These are phyloP conservation scores for Pseudoneurospora amorphoporcata DNA, from an alignment of 495 filamentous ascomycete species.

Conservation along the genomic window DNA sequence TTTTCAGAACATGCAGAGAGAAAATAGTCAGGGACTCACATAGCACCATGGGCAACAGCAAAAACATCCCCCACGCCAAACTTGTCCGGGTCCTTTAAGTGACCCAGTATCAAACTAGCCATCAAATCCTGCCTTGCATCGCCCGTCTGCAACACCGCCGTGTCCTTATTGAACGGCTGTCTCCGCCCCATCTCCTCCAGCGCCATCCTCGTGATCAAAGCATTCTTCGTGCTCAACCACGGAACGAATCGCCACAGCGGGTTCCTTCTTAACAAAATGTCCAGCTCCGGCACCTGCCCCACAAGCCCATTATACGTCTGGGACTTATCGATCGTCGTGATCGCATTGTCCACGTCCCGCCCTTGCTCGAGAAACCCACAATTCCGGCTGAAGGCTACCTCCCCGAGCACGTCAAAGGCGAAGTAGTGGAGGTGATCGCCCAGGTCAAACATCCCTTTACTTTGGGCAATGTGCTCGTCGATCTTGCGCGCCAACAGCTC, in stretches of 20 bases:
- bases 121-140: conserved; percentile 35
- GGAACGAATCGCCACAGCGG: conserved; percentile 39
- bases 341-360: conserved; percentile 46
- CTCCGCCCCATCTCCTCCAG: conserved; percentile 37
- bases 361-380: conserved; percentile 54
- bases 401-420: conserved; percentile 49
- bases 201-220: conserved; percentile 41
- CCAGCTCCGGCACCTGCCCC: conserved; percentile 40
- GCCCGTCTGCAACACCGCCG: conserved; percentile 28
- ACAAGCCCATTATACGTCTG: conserved; percentile 47
- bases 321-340: conserved; percentile 42
- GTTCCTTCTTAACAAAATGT: conserved; percentile 36
- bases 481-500: conserved; percentile 31
- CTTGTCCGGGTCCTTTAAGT: conserved; percentile 33
- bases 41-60: conserved; percentile 43
- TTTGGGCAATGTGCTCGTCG: conserved; percentile 17
- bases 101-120: conserved; percentile 35
- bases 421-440: conserved; percentile 44
- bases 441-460: conserved; percentile 29
- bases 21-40: conserved; percentile 19
- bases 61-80: conserved; percentile 44
- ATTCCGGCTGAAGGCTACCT: conserved; percentile 52
- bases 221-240: conserved; percentile 33
- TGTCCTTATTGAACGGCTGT: conserved; percentile 34
- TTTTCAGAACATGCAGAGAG: not conserved